Evolutionary conservation across 2,329 filamentous ascomycete species (phyloP), one percentile per base, ranked within the genome.

Genomic region (Daldinia sp.): DNA sequence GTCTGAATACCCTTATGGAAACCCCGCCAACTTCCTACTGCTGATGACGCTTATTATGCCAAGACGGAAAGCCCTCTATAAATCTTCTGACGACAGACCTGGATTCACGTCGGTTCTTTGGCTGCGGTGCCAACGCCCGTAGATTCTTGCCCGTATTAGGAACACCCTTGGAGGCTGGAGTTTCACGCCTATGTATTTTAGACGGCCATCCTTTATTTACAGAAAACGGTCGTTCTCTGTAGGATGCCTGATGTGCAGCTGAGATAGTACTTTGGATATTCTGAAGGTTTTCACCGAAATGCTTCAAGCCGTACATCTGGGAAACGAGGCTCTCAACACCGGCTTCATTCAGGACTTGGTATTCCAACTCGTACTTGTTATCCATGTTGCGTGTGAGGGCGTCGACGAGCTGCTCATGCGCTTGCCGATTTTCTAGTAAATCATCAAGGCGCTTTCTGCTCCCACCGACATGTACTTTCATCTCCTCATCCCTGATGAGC

Each of bases 401-500:
- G 13, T 45, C 39, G 5, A 45, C 39, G 39, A 45, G 39, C 39
- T 45, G 21, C 39, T 45, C 39, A 25, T 45, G 39, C 21, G 13
- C 0, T 1, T 23, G 21, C 5, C 39, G 39, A 9, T 45, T 23
- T 9, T 27, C 39, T 7, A 45, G 9, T 15, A 45, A 7, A 15
- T 27, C 39, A 15, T 45, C 6, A 4, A 45, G 39, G 7, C 39
- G 39, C 23, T 45, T 45, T 10, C 21, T 45, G 4, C 15, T 45
- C 15, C 39, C 39, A 4, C 39, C 39, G 3, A 45, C 39, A 3
- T 45, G 39, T 5, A 45, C 39, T 23, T 45, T 45, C 39, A 45
- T 45, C 10, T 51, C 32, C 64, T 80, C 77, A 41, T 77, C 72
- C 32, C 76, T 71, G 62, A 80, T 80, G 0, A 78, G 64, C 57